A percentile compares a stretch with the other conserved stretches of the same genome.
phyloP scores from a whole-genome alignment of 495 filamentous ascomycete genomes.

The Stereocaulon alpinum region DNA sequence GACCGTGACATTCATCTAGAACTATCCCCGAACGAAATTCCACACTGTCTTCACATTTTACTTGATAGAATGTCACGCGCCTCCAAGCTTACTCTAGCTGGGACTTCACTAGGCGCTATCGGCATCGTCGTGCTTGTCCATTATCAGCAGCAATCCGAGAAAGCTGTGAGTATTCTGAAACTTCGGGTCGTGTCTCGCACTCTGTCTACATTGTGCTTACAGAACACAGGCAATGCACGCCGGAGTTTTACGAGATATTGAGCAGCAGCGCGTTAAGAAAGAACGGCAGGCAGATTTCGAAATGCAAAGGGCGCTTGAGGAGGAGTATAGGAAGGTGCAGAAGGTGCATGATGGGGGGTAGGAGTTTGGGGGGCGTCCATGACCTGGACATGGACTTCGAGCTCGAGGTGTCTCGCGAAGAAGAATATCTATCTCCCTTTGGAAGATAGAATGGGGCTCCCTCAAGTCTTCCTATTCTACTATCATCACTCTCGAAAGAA shows the following conservation, averaged over 20 bases:
- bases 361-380: constrained; percentile 3
- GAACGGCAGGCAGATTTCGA: constrained; percentile 90
- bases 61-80: constrained; percentile 64
- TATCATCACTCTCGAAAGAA: too few species aligned
- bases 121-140: constrained; percentile 81
- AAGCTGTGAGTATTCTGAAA: constrained; percentile 49
- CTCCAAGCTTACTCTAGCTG: constrained; percentile 73
- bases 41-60: background rate
- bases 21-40: background rate
- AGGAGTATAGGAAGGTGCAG: constrained; percentile 85
- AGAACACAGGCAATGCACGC: constrained; percentile 76
- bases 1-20: background rate
- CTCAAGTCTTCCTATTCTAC: too few species aligned
- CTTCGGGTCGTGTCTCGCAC: background rate
- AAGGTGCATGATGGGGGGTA: constrained; percentile 38
- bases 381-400: background rate
- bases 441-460: too few species aligned
- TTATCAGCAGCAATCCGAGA: constrained; percentile 74
- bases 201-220: background rate
- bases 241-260: constrained; percentile 88
- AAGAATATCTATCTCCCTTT: too few species aligned
- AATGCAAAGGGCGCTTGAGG: constrained; percentile 72
- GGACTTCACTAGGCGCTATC: constrained; percentile 64
- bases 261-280: constrained; percentile 80
- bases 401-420: too few species aligned